Percentiles rank a stretch among this genome's conserved stretches.
These are phyloP conservation scores for Labyrinthula sp. DNA, from an alignment of 352 stramenopile species.

Conservation along the genomic window DNA sequence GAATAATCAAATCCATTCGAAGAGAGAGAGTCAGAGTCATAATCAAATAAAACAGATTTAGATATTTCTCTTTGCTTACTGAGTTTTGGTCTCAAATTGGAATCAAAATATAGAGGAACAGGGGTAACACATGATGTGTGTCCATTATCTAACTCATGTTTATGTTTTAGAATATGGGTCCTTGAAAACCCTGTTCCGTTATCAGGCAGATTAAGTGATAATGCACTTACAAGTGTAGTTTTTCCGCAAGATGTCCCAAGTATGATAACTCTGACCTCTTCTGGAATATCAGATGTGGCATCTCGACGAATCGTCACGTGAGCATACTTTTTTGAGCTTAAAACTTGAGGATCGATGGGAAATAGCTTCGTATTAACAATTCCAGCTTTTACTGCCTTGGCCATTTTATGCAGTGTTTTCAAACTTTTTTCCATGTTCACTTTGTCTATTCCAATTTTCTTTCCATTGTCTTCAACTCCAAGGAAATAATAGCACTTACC, in stretches of 20 bases:
- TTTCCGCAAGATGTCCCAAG: slow-evolving; percentile 57
- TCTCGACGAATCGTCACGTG: slow-evolving; percentile 7
- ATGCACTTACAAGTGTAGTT: slow-evolving; percentile 53
- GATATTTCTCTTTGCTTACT: slow-evolving; percentile 2
- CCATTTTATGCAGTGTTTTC: slow-evolving; percentile 46
- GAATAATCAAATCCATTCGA: too few relatives aligned
- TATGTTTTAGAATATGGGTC: slow-evolving; percentile 55
- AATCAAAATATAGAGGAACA: slow-evolving; percentile 9
- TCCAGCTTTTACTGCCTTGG: slow-evolving; percentile 43
- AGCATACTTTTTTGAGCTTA: not conserved
- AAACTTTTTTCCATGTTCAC: slow-evolving; percentile 47
- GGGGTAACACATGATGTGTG: slow-evolving; percentile 47
- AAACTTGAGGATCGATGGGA: slow-evolving; percentile 2
- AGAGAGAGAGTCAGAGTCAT: too few relatives aligned
- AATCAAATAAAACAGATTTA: slow-evolving; percentile 11
- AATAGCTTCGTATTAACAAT: too few relatives aligned
- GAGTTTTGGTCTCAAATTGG: slow-evolving; percentile 1
- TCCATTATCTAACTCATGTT: slow-evolving; percentile 58
- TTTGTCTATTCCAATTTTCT: slow-evolving; percentile 44
- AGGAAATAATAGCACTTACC: slow-evolving; percentile 54
- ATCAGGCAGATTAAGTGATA: slow-evolving; percentile 50
- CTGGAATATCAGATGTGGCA: not conserved
- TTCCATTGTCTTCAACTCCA: slow-evolving; percentile 50
- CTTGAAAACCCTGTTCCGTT: slow-evolving; percentile 50
- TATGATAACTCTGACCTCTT: slow-evolving; percentile 40